Base-by-base conservation (phyloP, 768 basidiomycete species). In the Termitomyces sp. region DNA sequence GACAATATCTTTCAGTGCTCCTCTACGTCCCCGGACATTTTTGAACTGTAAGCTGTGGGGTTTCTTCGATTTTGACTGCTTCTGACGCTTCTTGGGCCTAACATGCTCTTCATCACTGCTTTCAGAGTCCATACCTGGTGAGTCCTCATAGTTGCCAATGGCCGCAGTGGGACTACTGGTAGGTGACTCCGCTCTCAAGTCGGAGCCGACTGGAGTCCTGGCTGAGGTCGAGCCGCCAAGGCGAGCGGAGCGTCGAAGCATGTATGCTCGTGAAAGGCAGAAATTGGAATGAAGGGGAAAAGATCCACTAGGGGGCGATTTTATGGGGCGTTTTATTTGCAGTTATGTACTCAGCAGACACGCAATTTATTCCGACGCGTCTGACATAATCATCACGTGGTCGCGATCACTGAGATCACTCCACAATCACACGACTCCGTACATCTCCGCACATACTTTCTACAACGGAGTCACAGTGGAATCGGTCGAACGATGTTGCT, bases 1-100 rank as follows among this genome's bases (percentile, higher is more conserved):
- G n/a, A 66, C 53, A 13, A 56, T 56, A 62, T 27, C 27, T 56
- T 53, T 30, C 52, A 64, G 18, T 65, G 61, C n/a, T 60, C 37
- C 8, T 60, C 68, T 34, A 13, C 64, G 57, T 50, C 43, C 64
- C 3, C 64, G 58, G 3, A 50, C 30, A 2, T 53, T 46, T n/a
- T 40, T 53, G 6, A 58, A 46, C 36, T 46, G 52, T 2, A 39
- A 18, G 9, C 52, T 51, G 16, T 46, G 18, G 7, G 26, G 16
- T 13, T 16, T 24, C 3, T 50, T 50, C 10, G 55, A 13, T 10
- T 8, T 34, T 27, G 16, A 39, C 52, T 24, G 40, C 18, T 53
- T 58, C 12, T 33, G 52, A 12, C 44, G 57, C 30, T 46, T 53
- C 34, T 32, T 27, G 33, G 32, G 56, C 26, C 39, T 33, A n/a